phyloP scores from a whole-genome alignment of 2,329 filamentous ascomycete genomes.

The Neofusicoccum laricinum region DNA sequence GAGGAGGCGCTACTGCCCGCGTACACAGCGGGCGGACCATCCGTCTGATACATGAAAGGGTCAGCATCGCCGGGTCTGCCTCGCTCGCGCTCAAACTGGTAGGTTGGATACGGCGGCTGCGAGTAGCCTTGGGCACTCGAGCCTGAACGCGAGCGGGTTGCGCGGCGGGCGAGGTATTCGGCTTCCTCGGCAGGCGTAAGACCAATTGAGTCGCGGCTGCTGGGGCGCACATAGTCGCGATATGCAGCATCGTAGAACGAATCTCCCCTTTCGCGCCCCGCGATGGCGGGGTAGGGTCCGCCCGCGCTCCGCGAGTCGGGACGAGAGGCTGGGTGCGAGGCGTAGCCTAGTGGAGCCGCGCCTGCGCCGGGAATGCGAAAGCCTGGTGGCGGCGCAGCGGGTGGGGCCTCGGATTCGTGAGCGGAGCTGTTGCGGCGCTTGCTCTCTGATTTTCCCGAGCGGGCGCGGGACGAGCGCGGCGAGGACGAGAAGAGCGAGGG shows the following conservation, averaged over 20 bases:
- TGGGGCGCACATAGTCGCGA: slow-evolving; percentile 28
- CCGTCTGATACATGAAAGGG: slow-evolving; percentile 21
- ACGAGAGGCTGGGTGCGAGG: slow-evolving; percentile 31
- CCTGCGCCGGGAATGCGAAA: slow-evolving; percentile 49
- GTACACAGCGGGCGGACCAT: slow-evolving; percentile 29
- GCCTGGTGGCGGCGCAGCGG: slow-evolving; percentile 37
- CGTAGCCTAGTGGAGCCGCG: slow-evolving; percentile 35
- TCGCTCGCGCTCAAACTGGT: slow-evolving; percentile 19
- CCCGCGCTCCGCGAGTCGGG: slow-evolving; percentile 43
- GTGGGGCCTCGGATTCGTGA: slow-evolving; percentile 19
- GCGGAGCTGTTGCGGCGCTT: slow-evolving; percentile 24
- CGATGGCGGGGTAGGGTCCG: not conserved
- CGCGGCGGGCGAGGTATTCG: slow-evolving; percentile 26
- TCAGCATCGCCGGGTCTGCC: slow-evolving; percentile 20
- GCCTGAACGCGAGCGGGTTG: slow-evolving; percentile 23
- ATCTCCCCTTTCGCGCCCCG: not conserved
- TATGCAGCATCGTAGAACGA: not conserved
- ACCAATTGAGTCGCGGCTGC: slow-evolving; percentile 28
- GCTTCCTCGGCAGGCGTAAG: slow-evolving; percentile 28
- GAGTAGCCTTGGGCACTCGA: slow-evolving; percentile 1
- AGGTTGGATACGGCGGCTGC: slow-evolving; percentile 24
- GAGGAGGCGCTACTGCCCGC: not conserved
- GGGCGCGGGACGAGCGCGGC: slow-evolving; percentile 20
- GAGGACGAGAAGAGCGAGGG: slow-evolving; percentile 28
- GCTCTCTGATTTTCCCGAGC: slow-evolving; percentile 31